A percentile compares a stretch with the other conserved stretches of the same genome.
Conservation (phyloP, 495 filamentous ascomycete species). For the Penicillium antarcticum region DNA sequence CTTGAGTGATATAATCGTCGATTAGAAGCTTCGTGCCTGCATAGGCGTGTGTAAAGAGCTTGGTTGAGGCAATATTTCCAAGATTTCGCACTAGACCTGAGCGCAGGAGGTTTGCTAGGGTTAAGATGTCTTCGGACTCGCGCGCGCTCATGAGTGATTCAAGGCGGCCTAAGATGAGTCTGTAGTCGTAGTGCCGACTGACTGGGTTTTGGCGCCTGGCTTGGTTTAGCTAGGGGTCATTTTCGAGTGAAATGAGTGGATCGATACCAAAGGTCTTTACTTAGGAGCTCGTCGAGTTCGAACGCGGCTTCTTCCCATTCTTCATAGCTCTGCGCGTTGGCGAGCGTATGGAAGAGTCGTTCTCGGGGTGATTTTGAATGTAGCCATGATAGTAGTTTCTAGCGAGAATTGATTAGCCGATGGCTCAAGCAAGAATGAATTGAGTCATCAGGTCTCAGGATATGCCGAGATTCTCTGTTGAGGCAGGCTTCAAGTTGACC, state of each 20-base stretch:
- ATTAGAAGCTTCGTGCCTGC: slow-evolving; percentile 87
- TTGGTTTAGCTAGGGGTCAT: background rate
- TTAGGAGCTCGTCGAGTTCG: slow-evolving; percentile 72
- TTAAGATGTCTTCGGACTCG: slow-evolving; percentile 72
- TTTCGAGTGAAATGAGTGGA: background rate
- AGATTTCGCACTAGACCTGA: slow-evolving; percentile 87
- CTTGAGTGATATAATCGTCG: slow-evolving; percentile 84
- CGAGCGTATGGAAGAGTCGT: slow-evolving; percentile 41
- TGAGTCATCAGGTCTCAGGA: background rate
- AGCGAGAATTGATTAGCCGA: background rate
- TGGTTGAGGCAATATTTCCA: slow-evolving; percentile 83
- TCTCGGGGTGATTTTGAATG: slow-evolving; percentile 35
- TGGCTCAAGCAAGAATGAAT: background rate
- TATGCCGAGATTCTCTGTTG: background rate
- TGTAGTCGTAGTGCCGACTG: slow-evolving; percentile 84
- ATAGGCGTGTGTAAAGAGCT: slow-evolving; percentile 80
- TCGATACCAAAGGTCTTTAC: slow-evolving; percentile 74
- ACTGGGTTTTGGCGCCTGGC: slow-evolving; percentile 74
- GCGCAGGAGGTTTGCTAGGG: slow-evolving; percentile 74
- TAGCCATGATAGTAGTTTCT: slow-evolving; percentile 42
- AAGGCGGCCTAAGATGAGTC: slow-evolving; percentile 75
- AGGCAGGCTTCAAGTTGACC: background rate
- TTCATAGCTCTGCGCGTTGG: slow-evolving; percentile 65
- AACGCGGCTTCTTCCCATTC: slow-evolving; percentile 82
- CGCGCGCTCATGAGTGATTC: slow-evolving; percentile 68